Evolutionary conservation across 2,329 filamentous ascomycete genomes (phyloP), one percentile per base, ranked within the genome.

Genomic region (Lasiodiplodia sp.): DNA sequence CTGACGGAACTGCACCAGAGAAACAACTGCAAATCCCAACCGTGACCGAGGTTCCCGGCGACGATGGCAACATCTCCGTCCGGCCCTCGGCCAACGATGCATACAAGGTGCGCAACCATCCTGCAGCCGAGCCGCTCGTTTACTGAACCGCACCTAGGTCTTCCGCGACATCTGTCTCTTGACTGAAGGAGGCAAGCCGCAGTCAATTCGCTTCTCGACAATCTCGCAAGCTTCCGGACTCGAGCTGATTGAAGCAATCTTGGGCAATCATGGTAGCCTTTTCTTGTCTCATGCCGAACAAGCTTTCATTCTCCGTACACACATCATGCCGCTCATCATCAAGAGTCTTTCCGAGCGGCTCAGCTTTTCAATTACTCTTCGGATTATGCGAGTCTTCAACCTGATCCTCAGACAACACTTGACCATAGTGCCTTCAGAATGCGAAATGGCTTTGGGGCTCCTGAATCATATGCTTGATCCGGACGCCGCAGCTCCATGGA

Each of bases 91-190:
- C 94, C 16, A 86, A 94, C 73, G 95, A 97, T 84, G 94, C 94
- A 23, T 93, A 94, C 75, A 88, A 90, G 74, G 90, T 92, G 78
- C 18, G 44, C 44, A 74, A 18, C 6, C 37, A 28, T 11, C 25
- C 16, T 34, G 5, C 14, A 31, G 10, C 40, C 21, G 16, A 8
- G 40, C 21, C 28, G 69, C 70, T 51, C 70, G 73, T 73, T 67
- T 71, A 28, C 23, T 16, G n/a, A 57, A 66, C 37, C 28, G 1
- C 21, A 2, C 2, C 1, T 72, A 91, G 87, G 87, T 97, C 34
- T 92, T 99, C 77, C 91, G 94, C 74, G 96, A 99, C 75, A 86
- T 99, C 8, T 97, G 94, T 73, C 87, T 97, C 58, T 84, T 97
- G 73, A 92, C 94, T 0, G 93, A 97, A 77, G 92, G 92, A 40